phyloP scores from a whole-genome alignment of 305 asterid genomes.

The Fraxinus dipetala region DNA sequence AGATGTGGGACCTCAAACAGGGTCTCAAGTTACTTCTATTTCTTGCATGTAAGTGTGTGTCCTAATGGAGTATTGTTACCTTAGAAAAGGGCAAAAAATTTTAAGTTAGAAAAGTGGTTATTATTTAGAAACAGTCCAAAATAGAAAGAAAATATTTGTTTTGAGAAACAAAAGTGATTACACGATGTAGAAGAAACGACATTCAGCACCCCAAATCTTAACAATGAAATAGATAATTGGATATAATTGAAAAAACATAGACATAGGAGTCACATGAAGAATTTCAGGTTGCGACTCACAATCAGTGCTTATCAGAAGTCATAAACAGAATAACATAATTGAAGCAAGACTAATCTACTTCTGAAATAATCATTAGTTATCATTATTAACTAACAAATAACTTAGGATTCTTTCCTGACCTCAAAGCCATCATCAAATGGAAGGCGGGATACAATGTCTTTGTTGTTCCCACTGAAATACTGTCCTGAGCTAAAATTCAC shows the following conservation, averaged over 20 bases:
- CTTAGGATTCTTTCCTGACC: slow-evolving; percentile 39
- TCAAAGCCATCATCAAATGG: slow-evolving; percentile 98
- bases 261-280: background rate
- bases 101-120: background rate
- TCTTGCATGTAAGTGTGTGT: background rate
- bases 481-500: slow-evolving; percentile 96
- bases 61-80: background rate
- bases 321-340: background rate
- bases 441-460: slow-evolving; percentile 61
- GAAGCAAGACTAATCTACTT: background rate
- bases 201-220: background rate
- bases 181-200: background rate
- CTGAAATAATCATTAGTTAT: background rate
- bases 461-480: slow-evolving; percentile 67
- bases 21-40: background rate
- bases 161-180: background rate
- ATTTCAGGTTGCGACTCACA: background rate
- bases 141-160: background rate
- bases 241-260: background rate
- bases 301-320: background rate
- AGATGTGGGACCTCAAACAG: background rate
- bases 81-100: background rate
- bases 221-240: background rate
- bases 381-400: slow-evolving; percentile 13
- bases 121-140: background rate